Evolutionary conservation across 345 rosid species (phyloP).

Genomic region (Camelina laxa): DNA sequence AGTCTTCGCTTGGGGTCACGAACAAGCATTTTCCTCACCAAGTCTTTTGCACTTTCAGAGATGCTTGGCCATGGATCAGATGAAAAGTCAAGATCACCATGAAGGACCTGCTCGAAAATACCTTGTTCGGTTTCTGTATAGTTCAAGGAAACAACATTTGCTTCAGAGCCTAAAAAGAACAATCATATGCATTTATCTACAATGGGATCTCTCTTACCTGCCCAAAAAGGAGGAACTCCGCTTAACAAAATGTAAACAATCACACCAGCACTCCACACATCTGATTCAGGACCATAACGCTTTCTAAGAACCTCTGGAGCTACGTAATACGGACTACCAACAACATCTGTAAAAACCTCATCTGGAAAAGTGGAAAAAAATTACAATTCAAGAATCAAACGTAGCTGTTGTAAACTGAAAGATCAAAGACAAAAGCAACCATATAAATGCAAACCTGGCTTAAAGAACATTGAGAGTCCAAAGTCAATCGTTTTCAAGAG

Average conservation of each 20-base stretch:
- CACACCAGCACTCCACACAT: slow-evolving; percentile 98
- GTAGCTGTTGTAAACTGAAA: background rate
- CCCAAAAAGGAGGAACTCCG: slow-evolving; percentile 97
- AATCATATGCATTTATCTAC: background rate
- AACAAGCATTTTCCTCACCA: slow-evolving; percentile 83
- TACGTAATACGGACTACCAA: slow-evolving; percentile 93
- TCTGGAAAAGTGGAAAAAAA: slow-evolving; percentile 45
- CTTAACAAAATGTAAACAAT: slow-evolving; percentile 83
- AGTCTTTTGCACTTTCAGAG: slow-evolving; percentile 87
- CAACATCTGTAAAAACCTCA: slow-evolving; percentile 77
- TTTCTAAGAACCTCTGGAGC: slow-evolving; percentile 89
- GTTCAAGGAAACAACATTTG: slow-evolving; percentile 12
- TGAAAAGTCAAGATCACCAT: slow-evolving; percentile 81
- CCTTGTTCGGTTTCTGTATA: slow-evolving; percentile 82
- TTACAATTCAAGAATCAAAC: slow-evolving; percentile 14
- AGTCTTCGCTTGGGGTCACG: slow-evolving; percentile 77
- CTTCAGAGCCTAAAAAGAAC: slow-evolving; percentile 16
- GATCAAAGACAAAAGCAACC: slow-evolving; percentile 3
- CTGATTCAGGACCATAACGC: slow-evolving; percentile 84
- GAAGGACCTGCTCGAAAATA: slow-evolving; percentile 83
- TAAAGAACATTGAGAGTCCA: slow-evolving; percentile 83
- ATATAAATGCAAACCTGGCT: slow-evolving; percentile 62
- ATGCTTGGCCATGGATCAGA: slow-evolving; percentile 93
- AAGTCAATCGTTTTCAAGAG: slow-evolving; percentile 84
- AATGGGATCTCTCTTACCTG: slow-evolving; percentile 54